Conservation (phyloP, 192 early-diverging fungal genomes). For the Linnemannia exigua region DNA sequence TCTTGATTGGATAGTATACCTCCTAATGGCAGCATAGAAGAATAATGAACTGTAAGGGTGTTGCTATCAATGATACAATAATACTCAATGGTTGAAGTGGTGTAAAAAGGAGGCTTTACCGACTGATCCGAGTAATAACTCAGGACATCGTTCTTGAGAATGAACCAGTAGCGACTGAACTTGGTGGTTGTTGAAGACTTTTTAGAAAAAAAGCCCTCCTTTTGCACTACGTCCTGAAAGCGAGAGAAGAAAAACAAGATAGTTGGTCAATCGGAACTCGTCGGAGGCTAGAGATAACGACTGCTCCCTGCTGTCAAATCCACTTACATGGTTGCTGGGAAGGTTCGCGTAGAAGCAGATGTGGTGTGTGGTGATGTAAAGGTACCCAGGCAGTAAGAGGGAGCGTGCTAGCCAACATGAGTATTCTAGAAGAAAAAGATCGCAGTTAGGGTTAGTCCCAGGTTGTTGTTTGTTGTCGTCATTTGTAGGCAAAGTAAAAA, state of each 20-base stretch:
- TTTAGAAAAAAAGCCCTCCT: conserved; percentile 66
- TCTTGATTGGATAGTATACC: conserved; percentile 68
- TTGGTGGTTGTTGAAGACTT: conserved; percentile 38
- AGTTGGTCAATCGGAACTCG: background rate
- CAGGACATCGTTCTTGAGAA: conserved; percentile 71
- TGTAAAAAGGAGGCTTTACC: conserved; percentile 47
- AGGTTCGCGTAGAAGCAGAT: conserved; percentile 74
- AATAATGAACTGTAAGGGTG: background rate
- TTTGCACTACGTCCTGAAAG: conserved; percentile 64
- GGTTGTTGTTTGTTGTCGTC: background rate
- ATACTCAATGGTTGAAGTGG: background rate
- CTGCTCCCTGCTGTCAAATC: background rate
- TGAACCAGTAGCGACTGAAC: conserved; percentile 70
- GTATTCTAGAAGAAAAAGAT: conserved; percentile 58
- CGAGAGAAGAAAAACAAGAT: conserved; percentile 39
- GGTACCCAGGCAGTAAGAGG: conserved; percentile 68
- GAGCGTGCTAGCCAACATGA: conserved; percentile 73
- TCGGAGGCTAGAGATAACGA: background rate
- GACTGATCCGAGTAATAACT: conserved; percentile 66
- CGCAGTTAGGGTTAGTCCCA: background rate
- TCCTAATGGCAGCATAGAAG: conserved; percentile 39
- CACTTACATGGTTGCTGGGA: conserved; percentile 61
- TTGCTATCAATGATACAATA: background rate
- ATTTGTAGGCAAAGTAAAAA: background rate
- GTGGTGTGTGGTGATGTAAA: conserved; percentile 72